Evolutionary conservation across 2,329 filamentous ascomycete genomes (phyloP), one percentile per base, ranked within the genome.

Genomic region (Zymoseptoria crescenta): DNA sequence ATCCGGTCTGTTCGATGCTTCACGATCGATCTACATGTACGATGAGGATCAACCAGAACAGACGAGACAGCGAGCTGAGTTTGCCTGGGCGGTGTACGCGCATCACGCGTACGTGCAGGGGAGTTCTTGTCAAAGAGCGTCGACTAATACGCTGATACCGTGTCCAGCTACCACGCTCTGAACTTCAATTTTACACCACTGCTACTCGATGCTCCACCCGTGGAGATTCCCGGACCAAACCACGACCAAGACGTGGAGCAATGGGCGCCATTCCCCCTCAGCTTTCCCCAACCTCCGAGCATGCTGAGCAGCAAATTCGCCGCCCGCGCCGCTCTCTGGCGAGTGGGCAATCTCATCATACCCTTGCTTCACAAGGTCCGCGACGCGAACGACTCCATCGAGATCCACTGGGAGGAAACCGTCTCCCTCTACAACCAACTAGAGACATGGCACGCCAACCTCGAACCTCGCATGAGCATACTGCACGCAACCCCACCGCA

Each of bases 401-500:
- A 56, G 2, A 24, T 19, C 19, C 52, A 61, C 28, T 61, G 59
- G 59, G 48, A 35, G 2, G 53, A 55, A 10, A 41, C 56, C 4
- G n/a, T 56, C 9, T 21, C 21, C 13, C n/a, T 58, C 8, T 49
- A 50, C 28, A 10, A 35, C 16, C 29, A 54, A 13, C 53, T 61
- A 16, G 16, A 28, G 19, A 19, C 16, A 19, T 58, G 59, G 56
- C 30, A 53, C 16, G 13, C 48, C 13, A 51, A 35, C 21, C 56
- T 61, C 28, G 55, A 53, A 52, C 20, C 56, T 49, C 51, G 59
- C 6, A 30, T 61, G 19, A 27, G 30, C 4, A 29, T 53, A 1
- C 28, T 61, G 7, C 56, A 61, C 30, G 59, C 56, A 7, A 54
- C 59, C 13, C 52, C 59, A 10, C 56, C 56, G 27, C 59, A 61